Base-by-base conservation (phyloP, 768 basidiomycete genomes). In the Amanita thiersii region DNA sequence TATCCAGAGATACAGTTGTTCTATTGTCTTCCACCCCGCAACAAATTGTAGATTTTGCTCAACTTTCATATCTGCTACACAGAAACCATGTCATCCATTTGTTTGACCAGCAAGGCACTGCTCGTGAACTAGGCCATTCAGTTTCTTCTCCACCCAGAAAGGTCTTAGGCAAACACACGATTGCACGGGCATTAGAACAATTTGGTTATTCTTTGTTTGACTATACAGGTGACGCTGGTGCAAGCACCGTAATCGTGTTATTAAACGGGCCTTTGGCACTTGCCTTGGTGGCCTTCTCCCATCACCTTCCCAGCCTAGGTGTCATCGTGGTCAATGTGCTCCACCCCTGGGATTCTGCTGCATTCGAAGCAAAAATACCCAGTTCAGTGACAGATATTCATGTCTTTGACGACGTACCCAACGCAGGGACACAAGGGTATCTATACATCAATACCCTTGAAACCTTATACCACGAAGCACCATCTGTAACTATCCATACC, bases 11-110 rank as follows among this genome's bases (percentile, higher is more conserved):
- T 42, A 68, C 85, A 40, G 71, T 80, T 11, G 70, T 96, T 30
- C 62, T 96, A 37, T 70, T 94, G 42, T 93, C 91, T 28, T 80
- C 89, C 2, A 81, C 86, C 3, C 79, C 90, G 1, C 82, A 86
- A 49, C 89, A 96, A 57, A 70, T 86, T 11, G 73, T 81, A 35
- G 84, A 89, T 52, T 75, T 90, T 42, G 76, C 91, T 2, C 53
- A 75, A 19, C 69, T 89, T 36, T 70, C 89, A n/a, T 92, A 92
- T 66, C 70, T 68, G 45, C 60, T 86, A 37, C 69, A 70, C 11
- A 57, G 64, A 14, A 72, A 65, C 30, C 88, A 94, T 59, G 79
- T 87, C 43, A 72, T 92, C 42, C 91, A 97, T 58, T 64, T 97
- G 30, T 92, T 98, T 55, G 92, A 98, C 60, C 87, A 94, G 51